These are phyloP conservation scores for Solanum piurae DNA, from an alignment of 257 asterid genomes.

Conservation along the genomic window DNA sequence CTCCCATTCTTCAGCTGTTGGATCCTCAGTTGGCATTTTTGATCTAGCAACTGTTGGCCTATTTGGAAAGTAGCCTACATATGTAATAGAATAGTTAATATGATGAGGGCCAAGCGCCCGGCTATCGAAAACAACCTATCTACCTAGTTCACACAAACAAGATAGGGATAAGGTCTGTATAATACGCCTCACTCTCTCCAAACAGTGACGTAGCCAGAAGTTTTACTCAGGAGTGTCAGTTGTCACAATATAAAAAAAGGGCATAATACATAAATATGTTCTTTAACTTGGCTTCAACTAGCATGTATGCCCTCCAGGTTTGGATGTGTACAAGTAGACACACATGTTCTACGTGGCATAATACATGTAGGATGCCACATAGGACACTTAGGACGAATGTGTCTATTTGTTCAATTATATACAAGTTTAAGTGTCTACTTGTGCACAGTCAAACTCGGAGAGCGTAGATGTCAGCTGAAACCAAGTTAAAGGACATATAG, in stretches of 20 bases:
- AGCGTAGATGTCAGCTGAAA: background rate
- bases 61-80: constrained; percentile 46
- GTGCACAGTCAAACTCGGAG: too few relatives aligned
- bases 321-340: too few relatives aligned
- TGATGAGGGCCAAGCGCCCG: accelerated
- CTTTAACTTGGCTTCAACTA: too few relatives aligned
- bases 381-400: too few relatives aligned
- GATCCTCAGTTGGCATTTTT: constrained; percentile 56
- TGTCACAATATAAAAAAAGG: background rate
- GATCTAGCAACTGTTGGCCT: constrained; percentile 54
- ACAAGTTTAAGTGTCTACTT: too few relatives aligned
- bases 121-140: background rate
- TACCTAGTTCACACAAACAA: background rate
- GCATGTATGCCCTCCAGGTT: too few relatives aligned
- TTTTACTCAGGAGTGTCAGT: background rate
- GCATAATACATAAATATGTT: too few relatives aligned
- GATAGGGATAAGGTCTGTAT: background rate
- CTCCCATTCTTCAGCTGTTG: constrained; percentile 21
- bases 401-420: too few relatives aligned
- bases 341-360: too few relatives aligned
- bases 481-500: too few relatives aligned
- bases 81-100: background rate
- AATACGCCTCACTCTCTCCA: too few relatives aligned
- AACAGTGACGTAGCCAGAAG: background rate
- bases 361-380: background rate